A percentile compares a stretch with the other conserved stretches of the same genome.
Evolutionary conservation across 768 basidiomycete genomes (phyloP).

Genomic region (Gymnopilus dilepis): DNA sequence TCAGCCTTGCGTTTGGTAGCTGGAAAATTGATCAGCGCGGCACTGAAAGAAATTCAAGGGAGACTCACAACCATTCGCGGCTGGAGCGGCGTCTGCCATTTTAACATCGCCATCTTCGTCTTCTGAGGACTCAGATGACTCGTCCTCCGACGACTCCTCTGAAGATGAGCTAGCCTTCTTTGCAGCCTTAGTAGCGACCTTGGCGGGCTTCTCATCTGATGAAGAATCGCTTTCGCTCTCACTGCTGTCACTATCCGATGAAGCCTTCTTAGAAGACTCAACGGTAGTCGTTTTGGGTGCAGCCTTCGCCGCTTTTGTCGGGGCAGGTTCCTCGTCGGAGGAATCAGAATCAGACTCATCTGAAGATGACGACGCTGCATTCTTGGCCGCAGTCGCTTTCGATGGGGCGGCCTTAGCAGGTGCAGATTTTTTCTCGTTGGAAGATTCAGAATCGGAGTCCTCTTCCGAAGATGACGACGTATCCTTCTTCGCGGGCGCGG

Average conservation of each 20-base stretch:
- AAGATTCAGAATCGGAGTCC: slow-evolving; percentile 28
- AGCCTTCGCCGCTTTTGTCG: slow-evolving; percentile 29
- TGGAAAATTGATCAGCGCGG: slow-evolving; percentile 14
- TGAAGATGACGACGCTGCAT: slow-evolving; percentile 29
- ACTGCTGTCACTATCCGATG: slow-evolving; percentile 18
- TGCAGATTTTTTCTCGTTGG: slow-evolving; percentile 28
- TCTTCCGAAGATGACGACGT: slow-evolving; percentile 26
- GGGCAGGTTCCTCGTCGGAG: slow-evolving; percentile 25
- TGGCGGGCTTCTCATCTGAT: slow-evolving; percentile 32
- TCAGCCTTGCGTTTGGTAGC: slow-evolving; percentile 85
- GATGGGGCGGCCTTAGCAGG: slow-evolving; percentile 25
- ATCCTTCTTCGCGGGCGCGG: slow-evolving; percentile 26
- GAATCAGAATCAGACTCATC: slow-evolving; percentile 29
- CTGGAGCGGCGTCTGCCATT: slow-evolving; percentile 53
- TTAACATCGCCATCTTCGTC: slow-evolving; percentile 62
- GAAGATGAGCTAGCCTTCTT: slow-evolving; percentile 36
- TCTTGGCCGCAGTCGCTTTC: slow-evolving; percentile 29
- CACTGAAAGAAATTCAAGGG: background rate
- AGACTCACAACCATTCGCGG: slow-evolving; percentile 31
- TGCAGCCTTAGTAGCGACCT: slow-evolving; percentile 18
- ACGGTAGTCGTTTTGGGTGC: slow-evolving; percentile 31
- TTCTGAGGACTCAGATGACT: slow-evolving; percentile 27
- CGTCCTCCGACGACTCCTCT: slow-evolving; percentile 30
- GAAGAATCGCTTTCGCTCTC: slow-evolving; percentile 36
- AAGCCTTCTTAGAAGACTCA: slow-evolving; percentile 17